These are phyloP conservation scores for Exophiala sideris DNA, from an alignment of 2,329 filamentous ascomycete species.

Conservation along the genomic window DNA sequence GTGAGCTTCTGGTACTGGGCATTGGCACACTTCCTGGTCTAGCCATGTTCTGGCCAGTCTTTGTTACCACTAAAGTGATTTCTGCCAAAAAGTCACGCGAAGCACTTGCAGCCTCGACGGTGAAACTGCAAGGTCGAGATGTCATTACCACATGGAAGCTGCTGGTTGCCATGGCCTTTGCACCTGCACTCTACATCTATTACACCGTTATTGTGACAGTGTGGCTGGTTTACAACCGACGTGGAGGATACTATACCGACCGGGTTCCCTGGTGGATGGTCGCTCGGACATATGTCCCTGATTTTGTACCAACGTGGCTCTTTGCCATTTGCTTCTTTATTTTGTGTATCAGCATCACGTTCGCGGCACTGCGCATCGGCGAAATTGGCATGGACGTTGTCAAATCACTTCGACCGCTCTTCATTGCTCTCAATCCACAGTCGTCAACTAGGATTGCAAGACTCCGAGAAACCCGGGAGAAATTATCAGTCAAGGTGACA, in stretches of 20 bases:
- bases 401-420: constrained; percentile 85
- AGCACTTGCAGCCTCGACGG: constrained; percentile 77
- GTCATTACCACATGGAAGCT: constrained; percentile 95
- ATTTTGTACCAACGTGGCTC: constrained; percentile 74
- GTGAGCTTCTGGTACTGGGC: constrained; percentile 72
- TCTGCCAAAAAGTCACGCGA: constrained; percentile 77
- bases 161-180: constrained; percentile 78
- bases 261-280: constrained; percentile 77
- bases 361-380: constrained; percentile 88
- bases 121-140: constrained; percentile 83
- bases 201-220: constrained; percentile 73
- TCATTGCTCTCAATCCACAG: constrained; percentile 78
- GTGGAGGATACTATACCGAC: constrained; percentile 75
- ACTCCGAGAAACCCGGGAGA: constrained; percentile 67
- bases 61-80: constrained; percentile 78
- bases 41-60: constrained; percentile 82
- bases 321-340: constrained; percentile 72
- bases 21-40: constrained; percentile 82
- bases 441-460: constrained; percentile 80
- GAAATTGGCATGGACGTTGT: constrained; percentile 99
- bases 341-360: constrained; percentile 83
- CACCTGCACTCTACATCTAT: constrained; percentile 74
- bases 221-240: constrained; percentile 76
- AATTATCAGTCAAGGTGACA: constrained; percentile 78
- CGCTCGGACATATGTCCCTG: constrained; percentile 62